Base-by-base conservation (phyloP, 1,284 basidiomycete genomes). In the Rhodofomes roseus region DNA sequence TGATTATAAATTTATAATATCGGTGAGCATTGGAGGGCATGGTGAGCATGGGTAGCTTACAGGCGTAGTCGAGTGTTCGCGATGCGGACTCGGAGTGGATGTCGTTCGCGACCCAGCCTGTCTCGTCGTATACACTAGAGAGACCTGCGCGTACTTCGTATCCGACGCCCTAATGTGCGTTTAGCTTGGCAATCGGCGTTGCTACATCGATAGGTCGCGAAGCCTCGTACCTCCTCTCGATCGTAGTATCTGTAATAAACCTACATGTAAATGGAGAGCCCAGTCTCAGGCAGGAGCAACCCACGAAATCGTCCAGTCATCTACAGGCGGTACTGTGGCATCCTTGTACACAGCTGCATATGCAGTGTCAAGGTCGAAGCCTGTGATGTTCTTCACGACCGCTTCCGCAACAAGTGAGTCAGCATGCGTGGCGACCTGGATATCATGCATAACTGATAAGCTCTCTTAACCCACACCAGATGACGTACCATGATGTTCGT, bases 391-490 rank as follows among this genome's bases (percentile, higher is more conserved):
- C 71, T 87, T 90, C 43, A 85, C 67, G 44, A 88, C 84, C 0
- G 90, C 90, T 72, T 93, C 90, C 0, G 92, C 87, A 43, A 95
- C 79, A 34, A 93, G 81, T 2, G 88, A 89, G 70, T 94, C 92
- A 2, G 90, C 87, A 64, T 94, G 90, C 0, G 90, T 93, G 4
- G 80, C 87, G 16, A 93, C 82, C 88, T 87, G 60, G n/a, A n/a
- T 9, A 5, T n/a, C 29, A 22, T 23, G 5, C 40, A 36, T 50
- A 51, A 20, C 48, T 50, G 27, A 25, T 56, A 22, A 23, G 11
- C 36, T 2, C 2, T 29, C 16, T 11, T 7, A 29, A 46, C 16
- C 4, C 8, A 56, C 20, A 48, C 25, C 25, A 44, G 20, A 27
- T 9, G 2, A 46, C 16, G n/a, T 61, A 78, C 83, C 87, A 90